Base-by-base conservation (phyloP, 1,284 basidiomycete genomes). In the Trichosporon ovoides region DNA sequence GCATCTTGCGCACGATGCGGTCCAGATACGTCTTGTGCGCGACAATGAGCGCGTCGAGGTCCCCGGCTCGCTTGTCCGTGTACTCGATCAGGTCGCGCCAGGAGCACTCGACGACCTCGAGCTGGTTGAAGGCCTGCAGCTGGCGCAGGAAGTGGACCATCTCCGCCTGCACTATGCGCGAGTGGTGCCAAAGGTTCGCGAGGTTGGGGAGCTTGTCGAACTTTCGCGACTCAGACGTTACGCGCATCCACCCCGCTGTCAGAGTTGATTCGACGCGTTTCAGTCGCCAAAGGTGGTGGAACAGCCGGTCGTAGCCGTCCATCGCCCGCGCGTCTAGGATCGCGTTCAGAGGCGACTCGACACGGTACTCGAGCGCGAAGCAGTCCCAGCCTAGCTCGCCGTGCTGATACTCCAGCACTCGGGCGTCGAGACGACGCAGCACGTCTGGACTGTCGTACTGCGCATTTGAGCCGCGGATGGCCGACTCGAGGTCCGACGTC, bases 381-480 rank as follows among this genome's bases (percentile, higher is more conserved):
- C 92, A 90, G 67, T 98, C 95, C 96, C 96, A 99, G 3, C 96
- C 96, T 16, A 95, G 89, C 76, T 98, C 95, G 33, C 93, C 93
- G 64, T 95, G 91, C 3, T 87, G 88, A 71, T 92, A 97, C 68
- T 98, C 92, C 34, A 98, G 84, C 82, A 98, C 94, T 52, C 93
- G 86, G 2, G 93, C 95, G 68, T 99, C 96, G 9, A 99, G 85
- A 9, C 94, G 85, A 22, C 92, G 87, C 7, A 98, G 83, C 9
- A 98, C 86, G 64, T 96, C 93, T 3, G 86, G 80, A 1, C 88
- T 80, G 66, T 94, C 93, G 62, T 85, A 86, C 70, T 92, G 88
- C 2, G 94, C 92, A 68, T 91, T 95, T 0, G 94, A 95, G 0
- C 89, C 89, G n/a, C 91, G 87, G 58, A 99, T 88, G 12, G 96